A percentile compares a stretch with the other conserved stretches of the same genome.
These are phyloP conservation scores for Herpotrichia juniperi DNA, from an alignment of 2,329 filamentous ascomycete genomes.

Conservation along the genomic window DNA sequence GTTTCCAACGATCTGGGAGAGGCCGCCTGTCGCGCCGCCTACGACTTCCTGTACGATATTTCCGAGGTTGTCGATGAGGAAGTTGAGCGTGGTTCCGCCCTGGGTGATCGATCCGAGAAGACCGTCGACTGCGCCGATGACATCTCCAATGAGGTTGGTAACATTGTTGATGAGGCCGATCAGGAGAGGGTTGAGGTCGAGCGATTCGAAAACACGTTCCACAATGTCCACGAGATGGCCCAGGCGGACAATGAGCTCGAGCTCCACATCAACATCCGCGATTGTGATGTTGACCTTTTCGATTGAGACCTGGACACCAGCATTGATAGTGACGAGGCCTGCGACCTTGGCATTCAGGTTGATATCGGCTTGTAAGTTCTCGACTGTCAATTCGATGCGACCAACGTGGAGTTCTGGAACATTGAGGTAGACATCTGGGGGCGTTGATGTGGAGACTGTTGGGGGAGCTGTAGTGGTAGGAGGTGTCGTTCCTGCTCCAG, in stretches of 20 bases:
- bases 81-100: conserved; percentile 60
- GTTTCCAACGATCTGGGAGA: conserved; percentile 63
- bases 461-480: conserved; percentile 25
- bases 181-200: conserved; percentile 67
- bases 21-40: conserved; percentile 51
- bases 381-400: conserved; percentile 65
- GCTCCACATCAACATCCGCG: conserved; percentile 62
- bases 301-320: conserved; percentile 54
- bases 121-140: conserved; percentile 64
- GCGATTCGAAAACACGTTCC: conserved; percentile 63
- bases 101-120: conserved; percentile 65
- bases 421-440: conserved; percentile 64
- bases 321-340: conserved; percentile 60
- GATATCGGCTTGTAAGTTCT: conserved; percentile 64
- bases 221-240: conserved; percentile 67
- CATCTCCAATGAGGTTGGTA: conserved; percentile 58
- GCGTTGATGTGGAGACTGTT: conserved; percentile 36
- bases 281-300: conserved; percentile 67
- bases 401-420: conserved; percentile 65
- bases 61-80: conserved; percentile 66
- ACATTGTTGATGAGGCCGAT: conserved; percentile 62
- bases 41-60: conserved; percentile 67
- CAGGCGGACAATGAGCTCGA: conserved; percentile 65
- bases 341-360: conserved; percentile 67
- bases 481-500: conserved; percentile 17